A percentile compares a stretch with the other conserved stretches of the same genome.
These are phyloP conservation scores for Xylaria sp. DNA, from an alignment of 2,329 filamentous ascomycete genomes.

Conservation along the genomic window DNA sequence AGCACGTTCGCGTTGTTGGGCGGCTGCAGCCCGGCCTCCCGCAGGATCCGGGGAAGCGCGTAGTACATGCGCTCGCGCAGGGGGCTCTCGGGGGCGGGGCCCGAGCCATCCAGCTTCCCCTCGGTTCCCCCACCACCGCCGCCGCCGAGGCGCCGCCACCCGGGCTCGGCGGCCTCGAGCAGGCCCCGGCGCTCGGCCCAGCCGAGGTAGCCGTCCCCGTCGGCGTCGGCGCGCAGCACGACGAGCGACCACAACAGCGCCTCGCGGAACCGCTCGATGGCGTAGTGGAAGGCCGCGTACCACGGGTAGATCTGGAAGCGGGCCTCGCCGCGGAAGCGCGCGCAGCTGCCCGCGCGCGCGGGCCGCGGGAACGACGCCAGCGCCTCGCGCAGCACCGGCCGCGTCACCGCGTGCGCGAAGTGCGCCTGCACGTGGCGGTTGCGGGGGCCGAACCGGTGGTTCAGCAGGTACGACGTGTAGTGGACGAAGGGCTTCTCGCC, in stretches of 20 bases:
- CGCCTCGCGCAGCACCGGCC: slow-evolving; percentile 43
- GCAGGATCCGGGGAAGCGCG: slow-evolving; percentile 38
- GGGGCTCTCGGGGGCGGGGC: slow-evolving; percentile 35
- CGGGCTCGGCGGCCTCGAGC: slow-evolving; percentile 41
- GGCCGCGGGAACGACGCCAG: slow-evolving; percentile 46
- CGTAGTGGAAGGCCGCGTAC: slow-evolving; percentile 47
- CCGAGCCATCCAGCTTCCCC: slow-evolving; percentile 34
- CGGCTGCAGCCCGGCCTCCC: slow-evolving; percentile 42
- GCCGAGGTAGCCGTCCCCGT: slow-evolving; percentile 44
- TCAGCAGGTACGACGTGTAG: slow-evolving; percentile 48
- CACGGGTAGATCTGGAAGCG: slow-evolving; percentile 48
- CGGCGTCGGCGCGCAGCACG: slow-evolving; percentile 42
- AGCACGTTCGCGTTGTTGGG: slow-evolving; percentile 44
- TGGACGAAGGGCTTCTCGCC: slow-evolving; percentile 49
- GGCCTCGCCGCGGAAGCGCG: slow-evolving; percentile 47
- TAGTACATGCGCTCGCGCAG: slow-evolving; percentile 44
- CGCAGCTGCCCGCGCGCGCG: slow-evolving; percentile 42
- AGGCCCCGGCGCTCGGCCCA: slow-evolving; percentile 44
- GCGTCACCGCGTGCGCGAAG: slow-evolving; percentile 46
- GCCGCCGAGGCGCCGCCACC: too few species aligned
- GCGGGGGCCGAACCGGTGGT: slow-evolving; percentile 48
- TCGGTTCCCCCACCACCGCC: too few species aligned
- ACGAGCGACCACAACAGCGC: slow-evolving; percentile 48
- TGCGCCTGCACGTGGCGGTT: slow-evolving; percentile 47
- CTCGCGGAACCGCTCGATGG: slow-evolving; percentile 47